A percentile compares a stretch with the other conserved stretches of the same genome.
Evolutionary conservation across 495 filamentous ascomycete genomes (phyloP).

Genomic region (Aspergillus hancockii): DNA sequence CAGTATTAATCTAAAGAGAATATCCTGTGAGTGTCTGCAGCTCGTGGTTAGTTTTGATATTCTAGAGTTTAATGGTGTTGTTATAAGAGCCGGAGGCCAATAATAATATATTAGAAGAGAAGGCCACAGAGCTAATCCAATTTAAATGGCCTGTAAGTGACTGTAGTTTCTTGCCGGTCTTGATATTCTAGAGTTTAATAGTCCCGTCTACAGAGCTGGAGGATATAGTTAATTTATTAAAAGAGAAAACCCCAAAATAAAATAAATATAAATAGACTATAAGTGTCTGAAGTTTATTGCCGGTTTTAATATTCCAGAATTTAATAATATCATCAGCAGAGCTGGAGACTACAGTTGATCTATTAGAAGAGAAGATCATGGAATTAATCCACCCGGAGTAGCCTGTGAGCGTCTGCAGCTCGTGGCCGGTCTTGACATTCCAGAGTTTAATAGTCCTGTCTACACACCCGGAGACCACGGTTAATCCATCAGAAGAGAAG

Average conservation of each 20-base stretch:
- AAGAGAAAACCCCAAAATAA: slow-evolving; percentile 2
- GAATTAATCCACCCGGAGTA: not conserved
- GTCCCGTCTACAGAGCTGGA: not conserved
- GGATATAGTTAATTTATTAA: not conserved
- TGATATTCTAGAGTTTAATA: not conserved
- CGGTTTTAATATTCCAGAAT: slow-evolving; percentile 1
- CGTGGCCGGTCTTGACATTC: not conserved
- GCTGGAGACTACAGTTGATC: too few relatives aligned
- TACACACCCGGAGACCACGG: not conserved
- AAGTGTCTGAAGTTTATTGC: not conserved
- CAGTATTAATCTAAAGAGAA: not conserved
- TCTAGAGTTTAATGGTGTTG: slow-evolving; percentile 22
- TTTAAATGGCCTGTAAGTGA: not conserved
- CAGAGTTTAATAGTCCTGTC: slow-evolving; percentile 4
- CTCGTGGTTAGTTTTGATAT: not conserved
- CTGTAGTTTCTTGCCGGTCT: not conserved
- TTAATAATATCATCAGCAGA: too few relatives aligned
- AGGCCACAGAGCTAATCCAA: not conserved
- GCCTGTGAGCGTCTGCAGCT: not conserved
- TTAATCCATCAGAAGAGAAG: slow-evolving; percentile 2
- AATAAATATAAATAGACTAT: too few relatives aligned
- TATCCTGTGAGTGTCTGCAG: not conserved
- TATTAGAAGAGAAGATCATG: not conserved
- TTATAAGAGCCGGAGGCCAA: too few relatives aligned
- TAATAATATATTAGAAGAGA: not conserved